Evolutionary conservation across 306 rosid species (phyloP).

Genomic region (Glycine tomentella): DNA sequence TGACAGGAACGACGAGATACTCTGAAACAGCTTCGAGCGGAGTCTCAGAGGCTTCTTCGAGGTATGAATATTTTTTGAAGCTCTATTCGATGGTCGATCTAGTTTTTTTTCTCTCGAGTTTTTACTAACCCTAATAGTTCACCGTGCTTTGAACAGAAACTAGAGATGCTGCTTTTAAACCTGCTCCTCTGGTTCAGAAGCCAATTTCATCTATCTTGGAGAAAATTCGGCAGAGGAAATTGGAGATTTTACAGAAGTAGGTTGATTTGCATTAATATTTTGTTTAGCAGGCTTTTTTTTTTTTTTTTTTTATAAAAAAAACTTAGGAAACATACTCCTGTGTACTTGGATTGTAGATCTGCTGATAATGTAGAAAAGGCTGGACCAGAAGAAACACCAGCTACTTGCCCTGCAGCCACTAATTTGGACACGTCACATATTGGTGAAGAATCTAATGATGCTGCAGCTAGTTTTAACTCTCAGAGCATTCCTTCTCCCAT

Average conservation of each 20-base stretch:
- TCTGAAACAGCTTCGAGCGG: constrained; percentile 75
- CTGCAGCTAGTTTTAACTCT: not conserved
- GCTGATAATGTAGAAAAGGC: constrained; percentile 15
- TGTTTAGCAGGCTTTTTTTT: not conserved
- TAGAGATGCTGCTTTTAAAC: constrained; percentile 79
- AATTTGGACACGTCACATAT: constrained; percentile 23
- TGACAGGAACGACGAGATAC: constrained; percentile 71
- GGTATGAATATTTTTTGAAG: constrained; percentile 51
- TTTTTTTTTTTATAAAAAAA: not conserved
- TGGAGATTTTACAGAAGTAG: constrained; percentile 76
- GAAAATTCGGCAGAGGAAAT: constrained; percentile 79
- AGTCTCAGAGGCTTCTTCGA: constrained; percentile 90
- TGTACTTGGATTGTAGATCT: constrained; percentile 54
- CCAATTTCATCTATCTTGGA: constrained; percentile 86
- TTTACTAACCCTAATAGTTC: constrained; percentile 9
- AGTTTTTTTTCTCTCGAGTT: not conserved
- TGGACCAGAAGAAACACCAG: constrained; percentile 47
- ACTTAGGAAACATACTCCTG: not conserved
- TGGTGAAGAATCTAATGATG: constrained; percentile 46
- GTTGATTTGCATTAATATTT: constrained; percentile 46
- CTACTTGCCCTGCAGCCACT: constrained; percentile 34
- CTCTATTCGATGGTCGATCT: not conserved
- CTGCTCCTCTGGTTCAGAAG: constrained; percentile 70
- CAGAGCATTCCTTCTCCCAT: constrained; percentile 46
- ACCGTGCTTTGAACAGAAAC: constrained; percentile 58